phyloP scores from a whole-genome alignment of 345 rosid genomes.

The Salix udensis region DNA sequence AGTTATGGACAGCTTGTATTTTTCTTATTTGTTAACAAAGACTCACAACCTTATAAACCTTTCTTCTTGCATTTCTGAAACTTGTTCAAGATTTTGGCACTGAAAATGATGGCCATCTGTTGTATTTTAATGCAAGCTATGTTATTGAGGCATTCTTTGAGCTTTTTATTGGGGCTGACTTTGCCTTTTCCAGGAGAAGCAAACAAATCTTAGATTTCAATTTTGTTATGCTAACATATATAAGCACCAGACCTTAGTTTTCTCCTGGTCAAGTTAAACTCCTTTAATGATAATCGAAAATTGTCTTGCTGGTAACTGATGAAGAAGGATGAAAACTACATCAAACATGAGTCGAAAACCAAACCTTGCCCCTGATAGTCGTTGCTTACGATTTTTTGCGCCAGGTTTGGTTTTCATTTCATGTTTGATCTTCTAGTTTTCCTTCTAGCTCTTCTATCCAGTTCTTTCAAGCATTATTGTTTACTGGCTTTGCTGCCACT shows the following conservation, averaged over 20 bases:
- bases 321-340: too few relatives aligned
- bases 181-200: neutral
- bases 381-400: slow-evolving; percentile 73
- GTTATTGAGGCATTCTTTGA: neutral
- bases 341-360: too few relatives aligned
- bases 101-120: neutral
- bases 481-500: neutral
- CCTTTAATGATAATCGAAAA: neutral
- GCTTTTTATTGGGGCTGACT: neutral
- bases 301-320: neutral
- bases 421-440: neutral
- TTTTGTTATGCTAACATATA: neutral
- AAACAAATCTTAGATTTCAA: neutral
- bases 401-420: slow-evolving; percentile 50
- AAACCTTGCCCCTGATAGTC: slow-evolving; percentile 84
- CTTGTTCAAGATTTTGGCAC: neutral
- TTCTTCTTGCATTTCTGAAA: neutral
- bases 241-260: neutral
- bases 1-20: neutral
- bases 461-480: neutral
- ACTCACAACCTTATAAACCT: neutral
- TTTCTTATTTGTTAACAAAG: neutral
- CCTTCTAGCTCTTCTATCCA: neutral
- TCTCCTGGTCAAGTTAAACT: neutral
- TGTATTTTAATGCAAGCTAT: neutral